Base-by-base conservation (phyloP, 2,329 filamentous ascomycete genomes). In the Colletotrichum sp. region DNA sequence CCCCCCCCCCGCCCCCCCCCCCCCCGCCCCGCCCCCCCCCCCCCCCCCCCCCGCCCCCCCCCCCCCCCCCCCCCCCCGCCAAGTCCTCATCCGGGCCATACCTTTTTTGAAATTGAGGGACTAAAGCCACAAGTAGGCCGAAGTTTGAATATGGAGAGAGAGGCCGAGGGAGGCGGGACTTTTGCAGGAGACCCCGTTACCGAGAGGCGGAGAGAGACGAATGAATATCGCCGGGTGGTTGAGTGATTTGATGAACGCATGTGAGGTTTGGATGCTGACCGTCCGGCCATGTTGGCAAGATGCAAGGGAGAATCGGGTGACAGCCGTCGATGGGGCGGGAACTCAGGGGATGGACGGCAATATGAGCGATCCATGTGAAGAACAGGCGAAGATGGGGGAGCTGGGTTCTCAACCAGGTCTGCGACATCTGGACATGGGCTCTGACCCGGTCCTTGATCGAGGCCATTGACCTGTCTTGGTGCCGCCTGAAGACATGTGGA, bases 291-390 rank as follows among this genome's bases (percentile, higher is more conserved):
- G 26, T 49, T 71, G 68, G 39, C 2, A 28, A 32, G 65, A 73
- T n/a, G 66, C 59, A 64, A 75, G 68, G 72, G 72, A 75, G 68
- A 71, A 71, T 66, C 60, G 52, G 30, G 39, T 63, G 66, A 73
- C 65, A 34, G 39, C 18, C 39, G 55, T 63, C 30, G 39, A 32
- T 26, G 36, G n/a, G 57, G 55, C 55, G 13, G 71, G 52, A 34
- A 26, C 55, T 34, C 63, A 28, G 63, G 71, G 30, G 32, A 57
- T 68, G 30, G 34, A 21, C 21, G 34, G 39, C 18, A 63, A 34
- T 39, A 18, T 59, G 21, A 16, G 39, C 13, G 63, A 49, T 44
- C 24, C 44, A 57, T 68, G 65, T 32, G 44, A 68, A 68, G 39
- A 55, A 21, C 44, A 36, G 65, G 39, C 21, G 32, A 66, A 66